Percentiles rank a stretch among this genome's conserved stretches.
These are phyloP conservation scores for Colletotrichum chrysophilum DNA, from an alignment of 2,329 filamentous ascomycete species.

Conservation along the genomic window DNA sequence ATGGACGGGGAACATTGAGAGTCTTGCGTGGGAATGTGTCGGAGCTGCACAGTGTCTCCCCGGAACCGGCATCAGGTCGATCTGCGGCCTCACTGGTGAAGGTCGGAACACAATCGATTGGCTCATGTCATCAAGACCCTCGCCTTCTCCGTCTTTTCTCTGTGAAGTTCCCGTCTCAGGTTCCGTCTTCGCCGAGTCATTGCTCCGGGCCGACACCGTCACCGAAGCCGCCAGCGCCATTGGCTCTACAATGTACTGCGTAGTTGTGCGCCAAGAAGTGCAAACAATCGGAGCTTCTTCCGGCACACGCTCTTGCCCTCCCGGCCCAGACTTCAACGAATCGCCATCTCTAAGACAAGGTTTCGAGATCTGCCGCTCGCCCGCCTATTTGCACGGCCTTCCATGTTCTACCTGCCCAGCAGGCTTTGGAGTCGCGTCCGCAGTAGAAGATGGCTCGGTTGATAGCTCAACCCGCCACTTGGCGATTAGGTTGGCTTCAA, in stretches of 20 bases:
- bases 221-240: neutral
- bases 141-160: neutral
- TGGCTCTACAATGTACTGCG: neutral
- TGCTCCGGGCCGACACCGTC: neutral
- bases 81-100: neutral
- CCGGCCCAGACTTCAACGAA: neutral
- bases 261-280: neutral
- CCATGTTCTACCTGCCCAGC: neutral
- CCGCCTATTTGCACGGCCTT: neutral
- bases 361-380: neutral
- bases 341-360: neutral
- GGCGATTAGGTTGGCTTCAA: no score
- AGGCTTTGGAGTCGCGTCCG: neutral
- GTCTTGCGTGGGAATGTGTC: neutral
- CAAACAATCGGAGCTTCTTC: neutral
- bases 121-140: conserved; percentile 1
- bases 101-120: neutral
- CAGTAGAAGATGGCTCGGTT: neutral
- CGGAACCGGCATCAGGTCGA: neutral
- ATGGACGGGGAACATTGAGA: neutral
- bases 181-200: neutral
- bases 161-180: neutral
- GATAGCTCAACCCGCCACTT: neutral
- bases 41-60: neutral
- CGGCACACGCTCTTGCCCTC: neutral